Evolutionary conservation across 2,329 filamentous ascomycete species (phyloP), one percentile per base, ranked within the genome.

Genomic region (Aureobasidium uvarum): DNA sequence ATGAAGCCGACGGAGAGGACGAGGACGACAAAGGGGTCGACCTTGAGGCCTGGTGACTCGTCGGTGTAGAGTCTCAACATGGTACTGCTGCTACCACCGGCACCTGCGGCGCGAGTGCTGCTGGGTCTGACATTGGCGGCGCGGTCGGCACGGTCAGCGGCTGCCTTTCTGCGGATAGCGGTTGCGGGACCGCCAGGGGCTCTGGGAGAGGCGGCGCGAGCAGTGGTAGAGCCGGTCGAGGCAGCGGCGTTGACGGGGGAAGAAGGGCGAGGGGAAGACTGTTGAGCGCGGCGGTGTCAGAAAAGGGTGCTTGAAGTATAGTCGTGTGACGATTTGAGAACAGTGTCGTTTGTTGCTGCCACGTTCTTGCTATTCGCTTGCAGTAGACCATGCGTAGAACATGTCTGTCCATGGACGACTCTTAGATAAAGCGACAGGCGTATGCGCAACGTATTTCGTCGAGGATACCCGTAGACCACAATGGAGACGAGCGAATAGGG

Each of bases 11-110:
- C 86, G 75, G 92, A 96, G 72, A 99, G 85, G 71, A 97, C 95
- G 75, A 99, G 85, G 70, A 99, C 94, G 70, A 99, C 93, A 67
- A 99, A 95, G 25, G 95, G 95, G 78, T 99, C 95, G 70, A 99
- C 95, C 84, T 97, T 96, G 74, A 99, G 84, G 68, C 95, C 95
- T 66, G 95, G 95, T 70, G 91, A 96, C 83, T 99, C 95, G 77
- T 99, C 95, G 66, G 95, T 99, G 87, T 99, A 99, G 51, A 99
- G 89, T 80, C 87, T 94, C 83, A 99, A 84, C 95, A 99, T 99
- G 62, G 95, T 99, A 82, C 92, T 96, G 79, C 90, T 96, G 77
- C 92, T 97, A 70, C 95, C 95, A 71, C 95, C 95, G 20, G 95
- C 95, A 72, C 95, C 95, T 39, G 95, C 95, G 45, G 94, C 88